Evolutionary conservation across 2,329 filamentous ascomycete genomes (phyloP).

Genomic region (Monilinia vaccinii-corymbosi): DNA sequence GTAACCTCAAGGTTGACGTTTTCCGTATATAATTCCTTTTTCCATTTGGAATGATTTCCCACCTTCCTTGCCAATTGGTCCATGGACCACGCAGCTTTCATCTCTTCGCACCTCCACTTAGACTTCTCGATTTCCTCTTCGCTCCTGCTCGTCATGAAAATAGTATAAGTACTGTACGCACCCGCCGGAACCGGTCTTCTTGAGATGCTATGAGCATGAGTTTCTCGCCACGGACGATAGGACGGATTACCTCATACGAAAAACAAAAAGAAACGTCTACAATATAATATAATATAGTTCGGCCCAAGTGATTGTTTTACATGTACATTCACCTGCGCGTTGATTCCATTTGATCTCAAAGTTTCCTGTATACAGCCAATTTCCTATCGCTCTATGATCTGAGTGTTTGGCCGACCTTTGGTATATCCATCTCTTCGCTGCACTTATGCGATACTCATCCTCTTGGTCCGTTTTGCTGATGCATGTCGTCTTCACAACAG

Average conservation of each 20-base stretch:
- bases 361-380: background rate
- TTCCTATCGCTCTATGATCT: background rate
- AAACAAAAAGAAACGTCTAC: too few relatives aligned
- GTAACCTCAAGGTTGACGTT: background rate
- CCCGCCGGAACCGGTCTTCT: background rate
- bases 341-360: background rate
- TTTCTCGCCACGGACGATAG: background rate
- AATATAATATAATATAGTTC: background rate
- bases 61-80: background rate
- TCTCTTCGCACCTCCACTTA: slow-evolving; percentile 2
- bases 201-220: slow-evolving; percentile 8
- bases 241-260: background rate
- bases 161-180: slow-evolving; percentile 4
- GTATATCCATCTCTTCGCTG: background rate
- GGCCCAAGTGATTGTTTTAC: background rate
- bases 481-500: background rate
- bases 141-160: slow-evolving; percentile 1
- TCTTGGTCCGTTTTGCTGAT: background rate
- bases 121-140: background rate
- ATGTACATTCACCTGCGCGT: background rate
- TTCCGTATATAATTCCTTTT: background rate
- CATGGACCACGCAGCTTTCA: background rate
- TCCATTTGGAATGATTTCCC: background rate
- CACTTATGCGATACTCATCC: background rate
- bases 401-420: background rate